Evolutionary conservation across 2,329 filamentous ascomycete genomes (phyloP).

Genomic region (Knoxdaviesia proteae): DNA sequence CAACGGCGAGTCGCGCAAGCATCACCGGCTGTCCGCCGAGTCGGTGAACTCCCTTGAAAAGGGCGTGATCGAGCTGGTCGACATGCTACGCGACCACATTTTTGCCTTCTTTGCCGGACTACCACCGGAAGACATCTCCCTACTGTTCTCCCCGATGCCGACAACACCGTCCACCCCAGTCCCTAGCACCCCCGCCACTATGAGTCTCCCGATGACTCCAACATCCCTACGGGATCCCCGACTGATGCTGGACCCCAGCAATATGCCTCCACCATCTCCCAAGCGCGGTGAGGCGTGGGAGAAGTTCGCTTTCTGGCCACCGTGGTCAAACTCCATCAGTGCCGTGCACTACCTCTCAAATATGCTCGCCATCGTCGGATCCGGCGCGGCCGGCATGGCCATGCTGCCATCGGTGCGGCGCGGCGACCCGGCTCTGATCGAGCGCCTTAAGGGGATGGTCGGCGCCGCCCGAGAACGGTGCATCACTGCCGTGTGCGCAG

Average conservation of each 20-base stretch:
- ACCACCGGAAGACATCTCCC: slow-evolving; percentile 76
- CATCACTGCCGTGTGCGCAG: slow-evolving; percentile 64
- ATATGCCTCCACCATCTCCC: slow-evolving; percentile 56
- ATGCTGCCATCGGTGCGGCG: slow-evolving; percentile 45
- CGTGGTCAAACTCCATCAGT: slow-evolving; percentile 75
- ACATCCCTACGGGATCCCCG: slow-evolving; percentile 45
- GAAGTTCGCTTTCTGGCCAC: slow-evolving; percentile 89
- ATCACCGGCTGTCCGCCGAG: slow-evolving; percentile 59
- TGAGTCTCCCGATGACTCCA: slow-evolving; percentile 21
- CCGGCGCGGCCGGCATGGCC: slow-evolving; percentile 70
- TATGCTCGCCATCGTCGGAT: slow-evolving; percentile 65
- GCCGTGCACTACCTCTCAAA: slow-evolving; percentile 79
- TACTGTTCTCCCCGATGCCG: slow-evolving; percentile 64
- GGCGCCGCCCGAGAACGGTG: slow-evolving; percentile 65
- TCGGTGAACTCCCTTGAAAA: slow-evolving; percentile 53
- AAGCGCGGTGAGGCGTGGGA: slow-evolving; percentile 75
- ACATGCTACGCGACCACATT: slow-evolving; percentile 60
- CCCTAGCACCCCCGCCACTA: slow-evolving; percentile 31
- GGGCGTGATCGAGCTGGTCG: slow-evolving; percentile 64
- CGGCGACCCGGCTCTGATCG: slow-evolving; percentile 35
- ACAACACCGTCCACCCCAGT: slow-evolving; percentile 37
- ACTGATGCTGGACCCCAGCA: slow-evolving; percentile 62
- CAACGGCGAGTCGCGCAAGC: slow-evolving; percentile 58
- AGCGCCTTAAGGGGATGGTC: slow-evolving; percentile 57
- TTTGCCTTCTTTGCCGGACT: slow-evolving; percentile 68